Evolutionary conservation across 202 grass and related monocot genomes (phyloP).

Genomic region (Eragrostis tef): DNA sequence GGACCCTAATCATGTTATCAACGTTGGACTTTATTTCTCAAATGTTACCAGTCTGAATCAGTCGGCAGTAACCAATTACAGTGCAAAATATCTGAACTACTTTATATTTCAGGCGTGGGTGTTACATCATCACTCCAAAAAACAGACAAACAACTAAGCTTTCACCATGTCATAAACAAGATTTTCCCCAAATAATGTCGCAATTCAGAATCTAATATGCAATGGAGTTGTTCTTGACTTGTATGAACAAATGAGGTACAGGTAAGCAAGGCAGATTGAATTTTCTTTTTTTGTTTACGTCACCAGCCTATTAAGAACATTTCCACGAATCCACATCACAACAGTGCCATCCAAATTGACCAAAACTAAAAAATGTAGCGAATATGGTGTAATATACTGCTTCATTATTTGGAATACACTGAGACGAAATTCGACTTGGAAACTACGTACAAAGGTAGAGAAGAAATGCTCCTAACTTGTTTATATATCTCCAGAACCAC

Average conservation of each 20-base stretch:
- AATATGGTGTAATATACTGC: not conserved
- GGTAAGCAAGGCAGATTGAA: not conserved
- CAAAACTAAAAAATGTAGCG: not conserved
- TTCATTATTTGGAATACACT: too few species aligned
- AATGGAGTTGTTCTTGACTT: conserved; percentile 21
- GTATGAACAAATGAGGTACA: not conserved
- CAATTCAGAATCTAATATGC: not conserved
- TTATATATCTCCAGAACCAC: conserved; percentile 10
- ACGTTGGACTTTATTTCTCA: conserved; percentile 47
- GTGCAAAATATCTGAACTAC: conserved; percentile 49
- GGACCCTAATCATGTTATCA: conserved; percentile 38
- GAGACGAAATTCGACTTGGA: not conserved
- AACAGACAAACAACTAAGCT: conserved; percentile 34
- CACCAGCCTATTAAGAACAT: not conserved
- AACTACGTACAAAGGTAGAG: not conserved
- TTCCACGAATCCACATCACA: not conserved
- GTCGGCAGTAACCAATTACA: not conserved
- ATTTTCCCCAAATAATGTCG: not conserved
- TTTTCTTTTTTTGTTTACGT: not conserved
- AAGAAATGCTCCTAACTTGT: not conserved
- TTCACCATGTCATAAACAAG: conserved; percentile 38
- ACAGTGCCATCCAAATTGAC: not conserved
- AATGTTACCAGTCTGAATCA: conserved; percentile 42
- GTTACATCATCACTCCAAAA: conserved; percentile 6
- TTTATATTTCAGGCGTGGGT: conserved; percentile 19